phyloP scores from a whole-genome alignment of 805 yeast species.

The Lachancea quebecensis region DNA sequence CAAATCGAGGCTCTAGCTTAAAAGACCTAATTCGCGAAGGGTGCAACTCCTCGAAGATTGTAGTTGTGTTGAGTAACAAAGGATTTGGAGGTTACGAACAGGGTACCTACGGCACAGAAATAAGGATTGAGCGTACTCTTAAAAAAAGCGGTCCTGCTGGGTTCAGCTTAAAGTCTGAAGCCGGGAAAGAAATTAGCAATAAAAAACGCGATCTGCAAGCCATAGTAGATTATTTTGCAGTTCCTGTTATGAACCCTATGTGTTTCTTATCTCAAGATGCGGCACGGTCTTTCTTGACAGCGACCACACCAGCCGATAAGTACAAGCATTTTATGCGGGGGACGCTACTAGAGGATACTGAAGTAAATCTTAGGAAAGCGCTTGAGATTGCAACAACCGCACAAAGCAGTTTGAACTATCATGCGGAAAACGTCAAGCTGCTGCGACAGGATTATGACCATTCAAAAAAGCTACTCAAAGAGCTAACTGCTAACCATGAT shows the following conservation, averaged over 20 bases:
- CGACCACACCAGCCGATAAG: constrained; percentile 64
- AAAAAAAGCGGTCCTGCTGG: constrained; percentile 44
- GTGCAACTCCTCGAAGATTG: constrained; percentile 55
- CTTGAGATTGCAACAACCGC: constrained; percentile 33
- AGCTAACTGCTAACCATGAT: constrained; percentile 37
- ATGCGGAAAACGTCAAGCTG: constrained; percentile 35
- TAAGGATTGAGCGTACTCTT: constrained; percentile 63
- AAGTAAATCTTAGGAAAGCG: constrained; percentile 43
- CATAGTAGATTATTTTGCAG: constrained; percentile 62
- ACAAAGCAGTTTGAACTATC: constrained; percentile 34
- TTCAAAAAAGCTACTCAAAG: constrained; percentile 36
- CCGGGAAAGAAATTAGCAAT: constrained; percentile 47
- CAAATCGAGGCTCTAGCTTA: constrained; percentile 73
- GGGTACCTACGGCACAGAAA: constrained; percentile 58
- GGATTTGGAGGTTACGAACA: constrained; percentile 62
- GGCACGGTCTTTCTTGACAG: constrained; percentile 82
- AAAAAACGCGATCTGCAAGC: constrained; percentile 61
- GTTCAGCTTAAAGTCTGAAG: constrained; percentile 49
- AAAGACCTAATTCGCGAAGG: constrained; percentile 75
- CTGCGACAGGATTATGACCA: constrained; percentile 37
- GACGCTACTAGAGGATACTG: constrained; percentile 62
- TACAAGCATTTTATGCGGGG: constrained; percentile 77
- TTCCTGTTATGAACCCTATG: constrained; percentile 84
- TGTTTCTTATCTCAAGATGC: constrained; percentile 89
- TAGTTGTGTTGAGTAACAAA: constrained; percentile 55